These are phyloP conservation scores for Leucocoprinus birnbaumii DNA, from an alignment of 768 basidiomycete genomes.

Conservation along the genomic window DNA sequence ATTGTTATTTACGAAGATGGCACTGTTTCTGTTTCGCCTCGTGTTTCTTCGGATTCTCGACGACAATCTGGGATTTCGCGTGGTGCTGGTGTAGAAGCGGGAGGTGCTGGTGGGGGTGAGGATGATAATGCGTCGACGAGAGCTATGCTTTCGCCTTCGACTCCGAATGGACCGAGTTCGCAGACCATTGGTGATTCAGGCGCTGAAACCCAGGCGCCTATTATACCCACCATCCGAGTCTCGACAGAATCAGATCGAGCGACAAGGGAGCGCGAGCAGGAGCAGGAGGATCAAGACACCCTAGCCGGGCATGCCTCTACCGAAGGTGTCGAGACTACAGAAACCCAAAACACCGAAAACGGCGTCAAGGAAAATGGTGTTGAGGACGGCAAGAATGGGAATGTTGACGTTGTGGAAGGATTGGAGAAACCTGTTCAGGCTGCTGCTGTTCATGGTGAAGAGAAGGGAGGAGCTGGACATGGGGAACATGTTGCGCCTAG, in stretches of 20 bases:
- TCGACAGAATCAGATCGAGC: slow-evolving; percentile 59
- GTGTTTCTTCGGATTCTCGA: slow-evolving; percentile 33
- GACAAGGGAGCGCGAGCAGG: slow-evolving; percentile 22
- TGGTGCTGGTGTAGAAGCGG: no score
- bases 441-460: slow-evolving; percentile 38
- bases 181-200: background rate
- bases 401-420: slow-evolving; percentile 12
- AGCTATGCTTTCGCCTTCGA: slow-evolving; percentile 48
- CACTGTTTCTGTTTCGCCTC: slow-evolving; percentile 24
- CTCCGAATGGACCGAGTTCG: slow-evolving; percentile 14
- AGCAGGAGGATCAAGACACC: slow-evolving; percentile 5
- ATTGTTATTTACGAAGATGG: slow-evolving; percentile 67
- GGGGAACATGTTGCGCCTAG: slow-evolving; percentile 24
- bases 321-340: background rate
- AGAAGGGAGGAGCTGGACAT: slow-evolving; percentile 37
- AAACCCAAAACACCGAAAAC: background rate
- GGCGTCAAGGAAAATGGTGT: slow-evolving; percentile 21
- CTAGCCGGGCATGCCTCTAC: background rate
- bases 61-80: no score
- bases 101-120: no score
- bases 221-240: slow-evolving; percentile 67
- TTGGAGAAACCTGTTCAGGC: slow-evolving; percentile 50
- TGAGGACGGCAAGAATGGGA: background rate
- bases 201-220: slow-evolving; percentile 26
- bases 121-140: slow-evolving; percentile 75